Base-by-base conservation (phyloP, 768 basidiomycete genomes). In the Coprinellus micaceus region DNA sequence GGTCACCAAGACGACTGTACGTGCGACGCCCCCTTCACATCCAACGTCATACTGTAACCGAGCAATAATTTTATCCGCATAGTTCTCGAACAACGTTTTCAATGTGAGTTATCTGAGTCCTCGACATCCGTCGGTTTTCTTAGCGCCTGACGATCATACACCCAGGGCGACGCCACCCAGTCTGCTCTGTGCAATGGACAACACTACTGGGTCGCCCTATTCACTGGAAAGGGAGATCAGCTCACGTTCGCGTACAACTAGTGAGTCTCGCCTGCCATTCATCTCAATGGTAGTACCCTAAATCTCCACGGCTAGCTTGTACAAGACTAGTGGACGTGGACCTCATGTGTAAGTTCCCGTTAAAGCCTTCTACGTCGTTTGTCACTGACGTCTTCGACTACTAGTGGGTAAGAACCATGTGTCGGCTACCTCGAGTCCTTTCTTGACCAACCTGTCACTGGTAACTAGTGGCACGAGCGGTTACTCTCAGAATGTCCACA, bases 181-280 rank as follows among this genome's bases (percentile, higher is more conserved):
- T 63, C 62, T 21, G 59, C 64, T 1, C 62, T 60, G 15, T 66
- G 65, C 61, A 64, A 65, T 44, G 59, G 63, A 45, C 15, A 57
- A 50, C 56, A 57, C 50, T 64, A 64, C 43, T 63, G 57, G 60
- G 58, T 54, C 19, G 57, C 62, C 1, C 48, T 62, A 40, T 66
- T 64, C 52, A 66, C 65, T 25, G 64, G 65, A 24, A 29, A 44
- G 3, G 65, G 64, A n/a, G 65, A 65, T 47, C 57, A 62, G 28
- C 63, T 66, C 30, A 64, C 65, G 7, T 66, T 66, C 46, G 62
- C 64, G 15, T 54, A 63, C 45, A 66, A 66, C 59, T 63, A 66
- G 53, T 59, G 48, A 10, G 43, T 45, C 43, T 10, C 9, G 7
- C 21, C 21, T 19, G 43, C 10, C 21, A 37, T 37, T n/a, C 22